Evolutionary conservation across 2,329 filamentous ascomycete genomes (phyloP).

Genomic region (Xylaria sp.): DNA sequence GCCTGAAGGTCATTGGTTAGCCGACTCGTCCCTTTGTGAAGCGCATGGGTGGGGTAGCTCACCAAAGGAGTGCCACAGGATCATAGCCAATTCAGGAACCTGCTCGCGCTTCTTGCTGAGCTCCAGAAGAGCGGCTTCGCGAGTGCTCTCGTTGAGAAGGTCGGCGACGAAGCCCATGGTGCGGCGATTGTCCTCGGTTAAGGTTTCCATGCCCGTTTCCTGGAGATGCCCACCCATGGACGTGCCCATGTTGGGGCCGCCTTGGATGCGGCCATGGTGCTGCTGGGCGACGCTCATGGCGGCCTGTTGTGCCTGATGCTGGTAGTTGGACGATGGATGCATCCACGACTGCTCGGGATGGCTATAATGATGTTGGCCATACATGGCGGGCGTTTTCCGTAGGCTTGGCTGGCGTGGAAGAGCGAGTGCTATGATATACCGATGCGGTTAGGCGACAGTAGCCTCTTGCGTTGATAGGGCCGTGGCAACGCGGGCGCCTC

Average conservation of each 20-base stretch:
- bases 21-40: background rate
- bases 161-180: conserved; percentile 96
- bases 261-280: conserved; percentile 80
- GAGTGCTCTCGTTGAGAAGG: conserved; percentile 84
- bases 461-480: conserved; percentile 46
- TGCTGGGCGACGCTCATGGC: conserved; percentile 67
- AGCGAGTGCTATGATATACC: conserved; percentile 19
- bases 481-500: background rate
- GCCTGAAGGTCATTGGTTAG: conserved; percentile 62
- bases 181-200: conserved; percentile 90
- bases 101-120: conserved; percentile 99
- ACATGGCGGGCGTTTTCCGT: conserved; percentile 65
- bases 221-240: conserved; percentile 62
- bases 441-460: conserved; percentile 18
- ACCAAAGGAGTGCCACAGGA: conserved; percentile 99
- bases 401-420: conserved; percentile 47
- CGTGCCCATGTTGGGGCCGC: conserved; percentile 64
- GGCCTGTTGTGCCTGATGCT: conserved; percentile 66
- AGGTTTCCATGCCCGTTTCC: conserved; percentile 70
- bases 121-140: conserved; percentile 92
- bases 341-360: conserved; percentile 74
- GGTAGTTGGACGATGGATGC: conserved; percentile 71
- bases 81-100: conserved; percentile 93
- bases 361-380: conserved; percentile 73
- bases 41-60: conserved; percentile 52